Conservation (phyloP, 345 rosid genomes). For the Mangifera indica region DNA sequence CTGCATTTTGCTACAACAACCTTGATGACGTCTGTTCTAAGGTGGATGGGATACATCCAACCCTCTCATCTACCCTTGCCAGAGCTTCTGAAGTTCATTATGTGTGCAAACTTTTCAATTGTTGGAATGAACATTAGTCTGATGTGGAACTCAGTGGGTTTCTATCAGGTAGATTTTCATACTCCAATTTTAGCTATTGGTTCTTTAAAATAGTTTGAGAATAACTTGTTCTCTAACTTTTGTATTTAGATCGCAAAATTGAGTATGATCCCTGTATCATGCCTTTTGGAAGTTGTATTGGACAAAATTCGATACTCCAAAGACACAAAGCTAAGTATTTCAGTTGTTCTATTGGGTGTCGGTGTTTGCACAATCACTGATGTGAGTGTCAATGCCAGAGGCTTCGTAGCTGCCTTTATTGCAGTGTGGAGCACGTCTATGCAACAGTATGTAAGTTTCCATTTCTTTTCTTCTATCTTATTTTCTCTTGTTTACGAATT, state of each 20-base stretch:
- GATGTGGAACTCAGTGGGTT: constrained; percentile 99
- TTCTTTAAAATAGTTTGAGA: constrained; percentile 1
- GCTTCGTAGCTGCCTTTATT: constrained; percentile 79
- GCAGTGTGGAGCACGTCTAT: constrained; percentile 98
- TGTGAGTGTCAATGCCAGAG: constrained; percentile 85
- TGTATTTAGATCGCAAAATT: constrained; percentile 81
- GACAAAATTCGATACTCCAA: constrained; percentile 92
- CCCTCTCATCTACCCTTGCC: constrained; percentile 79
- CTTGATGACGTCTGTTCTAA: constrained; percentile 63
- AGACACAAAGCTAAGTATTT: constrained; percentile 91
- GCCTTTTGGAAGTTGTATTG: constrained; percentile 85
- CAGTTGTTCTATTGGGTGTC: constrained; percentile 86
- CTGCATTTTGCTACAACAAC: constrained; percentile 90
- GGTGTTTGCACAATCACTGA: constrained; percentile 95
- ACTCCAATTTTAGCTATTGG: neutral
- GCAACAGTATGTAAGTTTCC: constrained; percentile 84
- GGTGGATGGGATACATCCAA: constrained; percentile 93
- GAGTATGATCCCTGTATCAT: constrained; percentile 96
- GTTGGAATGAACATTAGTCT: constrained; percentile 99
- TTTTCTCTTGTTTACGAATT: neutral
- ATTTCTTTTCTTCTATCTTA: neutral
- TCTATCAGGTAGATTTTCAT: constrained; percentile 70
- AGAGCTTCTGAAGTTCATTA: constrained; percentile 77
- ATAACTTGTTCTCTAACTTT: constrained; percentile 22
- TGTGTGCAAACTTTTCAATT: constrained; percentile 88